phyloP scores from a whole-genome alignment of 2,329 filamentous ascomycete species.

The Cercospora zeae-maydis region DNA sequence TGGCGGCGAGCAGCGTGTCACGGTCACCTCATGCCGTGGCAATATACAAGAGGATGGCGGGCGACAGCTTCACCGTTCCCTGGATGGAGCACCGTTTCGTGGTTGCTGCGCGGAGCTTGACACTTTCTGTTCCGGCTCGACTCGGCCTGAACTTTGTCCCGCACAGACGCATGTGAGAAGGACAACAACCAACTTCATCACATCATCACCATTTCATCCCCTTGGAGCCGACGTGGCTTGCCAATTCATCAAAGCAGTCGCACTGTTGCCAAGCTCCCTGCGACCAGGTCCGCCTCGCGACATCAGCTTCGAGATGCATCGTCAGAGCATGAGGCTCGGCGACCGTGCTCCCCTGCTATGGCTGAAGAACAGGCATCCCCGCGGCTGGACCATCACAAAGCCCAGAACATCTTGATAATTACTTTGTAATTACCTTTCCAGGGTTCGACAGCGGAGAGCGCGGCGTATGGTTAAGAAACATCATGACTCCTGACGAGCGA shows the following conservation, averaged over 20 bases:
- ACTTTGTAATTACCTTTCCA: too few species aligned
- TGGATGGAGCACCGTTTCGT: background rate
- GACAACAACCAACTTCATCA: background rate
- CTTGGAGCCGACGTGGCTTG: background rate
- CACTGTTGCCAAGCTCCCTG: background rate
- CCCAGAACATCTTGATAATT: background rate
- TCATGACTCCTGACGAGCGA: too few species aligned
- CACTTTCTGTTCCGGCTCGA: background rate
- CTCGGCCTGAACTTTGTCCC: background rate
- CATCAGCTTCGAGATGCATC: background rate
- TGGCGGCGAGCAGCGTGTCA: background rate
- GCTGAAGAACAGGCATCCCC: background rate
- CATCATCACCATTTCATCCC: background rate
- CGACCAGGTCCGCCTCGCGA: background rate
- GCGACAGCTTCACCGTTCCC: background rate
- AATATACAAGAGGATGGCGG: background rate
- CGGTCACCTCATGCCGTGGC: background rate
- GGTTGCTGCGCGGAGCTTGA: constrained; percentile 3
- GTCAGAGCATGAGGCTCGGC: background rate
- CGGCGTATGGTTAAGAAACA: too few species aligned
- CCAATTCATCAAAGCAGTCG: too few species aligned
- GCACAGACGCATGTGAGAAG: background rate
- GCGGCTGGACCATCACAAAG: background rate
- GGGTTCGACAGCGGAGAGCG: too few species aligned
- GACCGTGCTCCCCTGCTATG: background rate